phyloP scores from a whole-genome alignment of 2,329 filamentous ascomycete genomes.

The Lachnellula cervina region DNA sequence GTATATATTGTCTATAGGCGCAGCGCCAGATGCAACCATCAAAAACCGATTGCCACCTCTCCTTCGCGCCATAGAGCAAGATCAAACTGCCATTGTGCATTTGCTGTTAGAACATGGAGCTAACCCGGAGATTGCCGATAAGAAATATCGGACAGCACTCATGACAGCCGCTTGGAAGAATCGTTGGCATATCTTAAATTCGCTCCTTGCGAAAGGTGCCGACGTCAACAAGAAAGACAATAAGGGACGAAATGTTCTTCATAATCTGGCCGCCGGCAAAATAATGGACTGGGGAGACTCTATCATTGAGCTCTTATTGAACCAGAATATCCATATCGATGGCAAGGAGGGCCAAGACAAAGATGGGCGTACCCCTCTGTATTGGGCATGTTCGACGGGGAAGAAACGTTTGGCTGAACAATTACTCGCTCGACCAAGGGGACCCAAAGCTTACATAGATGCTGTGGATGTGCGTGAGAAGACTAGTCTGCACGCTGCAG shows the following conservation, averaged over 20 bases:
- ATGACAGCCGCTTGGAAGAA: conserved; percentile 27
- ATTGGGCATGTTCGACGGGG: conserved; percentile 26
- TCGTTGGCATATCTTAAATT: conserved; percentile 22
- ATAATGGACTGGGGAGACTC: conserved; percentile 22
- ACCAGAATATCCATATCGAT: conserved; percentile 19
- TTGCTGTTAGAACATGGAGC: conserved; percentile 22
- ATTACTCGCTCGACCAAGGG: conserved; percentile 17
- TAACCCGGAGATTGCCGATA: conserved; percentile 22
- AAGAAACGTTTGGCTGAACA: conserved; percentile 20
- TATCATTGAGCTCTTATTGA: conserved; percentile 22
- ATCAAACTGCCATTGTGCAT: conserved; percentile 22
- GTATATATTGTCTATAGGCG: conserved; percentile 21
- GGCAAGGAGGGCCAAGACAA: conserved; percentile 21
- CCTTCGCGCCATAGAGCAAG: conserved; percentile 21
- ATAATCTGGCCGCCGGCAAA: conserved; percentile 26
- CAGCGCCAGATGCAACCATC: conserved; percentile 17
- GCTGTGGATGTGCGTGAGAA: conserved; percentile 23
- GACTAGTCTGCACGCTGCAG: conserved; percentile 21
- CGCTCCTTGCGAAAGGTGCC: conserved; percentile 21
- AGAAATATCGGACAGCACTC: conserved; percentile 23
- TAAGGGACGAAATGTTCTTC: conserved; percentile 21
- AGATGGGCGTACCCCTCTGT: conserved; percentile 18
- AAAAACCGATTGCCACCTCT: conserved; percentile 22
- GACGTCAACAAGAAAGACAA: conserved; percentile 23
- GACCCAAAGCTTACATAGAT: conserved; percentile 15